Evolutionary conservation across 2,329 filamentous ascomycete species (phyloP).

Genomic region (Dothidotthia symphoricarpi): DNA sequence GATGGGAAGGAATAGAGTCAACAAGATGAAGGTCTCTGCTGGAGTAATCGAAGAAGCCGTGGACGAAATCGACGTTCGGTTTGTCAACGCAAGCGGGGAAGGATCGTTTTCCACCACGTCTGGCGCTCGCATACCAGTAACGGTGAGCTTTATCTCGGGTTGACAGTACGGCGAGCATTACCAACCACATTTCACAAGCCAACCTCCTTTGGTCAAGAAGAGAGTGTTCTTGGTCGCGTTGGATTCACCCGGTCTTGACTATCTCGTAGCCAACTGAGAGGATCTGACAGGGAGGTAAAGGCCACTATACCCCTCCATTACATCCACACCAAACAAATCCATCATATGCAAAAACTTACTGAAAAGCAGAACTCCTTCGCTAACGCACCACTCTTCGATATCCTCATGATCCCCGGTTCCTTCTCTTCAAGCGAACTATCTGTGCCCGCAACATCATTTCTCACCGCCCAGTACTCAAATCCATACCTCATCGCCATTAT

Average conservation of each 20-base stretch:
- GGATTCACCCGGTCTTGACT: constrained; percentile 36
- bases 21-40: constrained; percentile 23
- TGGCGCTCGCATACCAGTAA: constrained; percentile 38
- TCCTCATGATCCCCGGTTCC: constrained; percentile 37
- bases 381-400: constrained; percentile 36
- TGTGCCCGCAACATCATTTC: constrained; percentile 23
- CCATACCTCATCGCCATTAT: constrained; percentile 28
- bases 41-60: constrained; percentile 31
- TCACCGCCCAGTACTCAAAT: constrained; percentile 27
- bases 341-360: constrained; percentile 16
- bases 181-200: constrained; percentile 17
- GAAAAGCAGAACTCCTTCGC: constrained; percentile 33
- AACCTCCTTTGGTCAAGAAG: constrained; percentile 34
- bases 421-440: constrained; percentile 25
- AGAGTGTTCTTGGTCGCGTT: constrained; percentile 31
- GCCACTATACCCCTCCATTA: constrained; percentile 30
- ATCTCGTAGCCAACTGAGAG: constrained; percentile 29
- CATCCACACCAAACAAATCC: constrained; percentile 1
- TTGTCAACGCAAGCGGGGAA: constrained; percentile 39
- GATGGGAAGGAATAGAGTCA: constrained; percentile 30
- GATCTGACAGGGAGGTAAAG: constrained; percentile 41
- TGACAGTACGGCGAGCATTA: constrained; percentile 25
- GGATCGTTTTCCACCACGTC: constrained; percentile 38
- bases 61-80: constrained; percentile 40
- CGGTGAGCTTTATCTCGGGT: constrained; percentile 38